Percentiles rank a stretch among this genome's conserved stretches.
phyloP scores from a whole-genome alignment of 2,329 filamentous ascomycete genomes.

The Hymenoscyphus albidus region DNA sequence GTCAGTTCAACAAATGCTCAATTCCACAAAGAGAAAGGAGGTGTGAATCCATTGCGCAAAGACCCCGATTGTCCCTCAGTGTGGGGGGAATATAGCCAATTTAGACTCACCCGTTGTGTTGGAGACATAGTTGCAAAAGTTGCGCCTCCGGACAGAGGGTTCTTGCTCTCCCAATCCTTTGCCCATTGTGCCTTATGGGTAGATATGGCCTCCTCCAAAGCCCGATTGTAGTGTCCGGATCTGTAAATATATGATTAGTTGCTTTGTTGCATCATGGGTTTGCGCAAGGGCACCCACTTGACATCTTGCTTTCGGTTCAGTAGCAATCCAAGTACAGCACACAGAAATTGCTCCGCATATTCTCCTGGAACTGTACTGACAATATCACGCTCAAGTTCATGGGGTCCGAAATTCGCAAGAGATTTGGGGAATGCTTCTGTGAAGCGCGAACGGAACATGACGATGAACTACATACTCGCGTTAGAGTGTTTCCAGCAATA shows the following conservation, averaged over 20 bases:
- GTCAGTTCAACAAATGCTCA: not conserved
- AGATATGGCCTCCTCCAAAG: conserved; percentile 87
- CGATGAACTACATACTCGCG: conserved; percentile 70
- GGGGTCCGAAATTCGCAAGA: conserved; percentile 83
- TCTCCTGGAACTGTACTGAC: conserved; percentile 74
- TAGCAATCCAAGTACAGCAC: conserved; percentile 80
- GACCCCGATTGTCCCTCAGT: not conserved
- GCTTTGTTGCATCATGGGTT: not conserved
- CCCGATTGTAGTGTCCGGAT: conserved; percentile 85
- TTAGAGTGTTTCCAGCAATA: conserved; percentile 33
- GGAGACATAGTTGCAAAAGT: conserved; percentile 81
- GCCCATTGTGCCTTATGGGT: conserved; percentile 88
- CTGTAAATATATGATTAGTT: conserved; percentile 45
- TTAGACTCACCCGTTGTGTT: conserved; percentile 65
- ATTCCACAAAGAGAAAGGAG: not conserved
- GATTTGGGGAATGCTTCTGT: conserved; percentile 84
- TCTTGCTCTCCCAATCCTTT: conserved; percentile 74
- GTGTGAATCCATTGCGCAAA: not conserved
- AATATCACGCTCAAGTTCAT: conserved; percentile 88
- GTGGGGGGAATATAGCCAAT: not conserved
- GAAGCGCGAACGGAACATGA: conserved; percentile 96
- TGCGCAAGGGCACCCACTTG: conserved; percentile 63
- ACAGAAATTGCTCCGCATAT: conserved; percentile 82
- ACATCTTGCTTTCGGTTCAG: conserved; percentile 98
- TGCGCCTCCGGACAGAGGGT: conserved; percentile 73